These are phyloP conservation scores for Tetracladium setigerum DNA, from an alignment of 495 filamentous ascomycete species.

Conservation along the genomic window DNA sequence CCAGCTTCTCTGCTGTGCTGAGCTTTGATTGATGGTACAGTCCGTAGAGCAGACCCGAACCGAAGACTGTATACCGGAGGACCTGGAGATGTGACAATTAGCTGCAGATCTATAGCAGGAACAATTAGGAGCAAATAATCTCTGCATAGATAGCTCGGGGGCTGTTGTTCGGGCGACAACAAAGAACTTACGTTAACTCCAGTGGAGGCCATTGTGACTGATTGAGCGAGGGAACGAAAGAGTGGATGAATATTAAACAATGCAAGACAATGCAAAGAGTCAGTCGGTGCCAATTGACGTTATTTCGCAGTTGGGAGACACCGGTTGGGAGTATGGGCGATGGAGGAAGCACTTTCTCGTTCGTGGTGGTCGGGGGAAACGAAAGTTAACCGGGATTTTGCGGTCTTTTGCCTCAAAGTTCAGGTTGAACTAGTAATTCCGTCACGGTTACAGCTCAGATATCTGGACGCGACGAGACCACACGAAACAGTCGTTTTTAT, in stretches of 20 bases:
- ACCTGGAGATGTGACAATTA: conserved; percentile 50
- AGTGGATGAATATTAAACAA: conserved; percentile 1
- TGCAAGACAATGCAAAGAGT: conserved; percentile 8
- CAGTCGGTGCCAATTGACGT: conserved; percentile 23
- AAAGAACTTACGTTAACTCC: conserved; percentile 50
- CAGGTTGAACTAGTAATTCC: too few relatives aligned
- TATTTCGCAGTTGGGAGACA: conserved; percentile 15
- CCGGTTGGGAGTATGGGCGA: conserved; percentile 19
- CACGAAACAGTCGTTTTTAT: too few relatives aligned
- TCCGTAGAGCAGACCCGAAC: conserved; percentile 83
- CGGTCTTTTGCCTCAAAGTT: too few relatives aligned
- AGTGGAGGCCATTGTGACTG: conserved; percentile 43
- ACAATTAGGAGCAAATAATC: neutral
- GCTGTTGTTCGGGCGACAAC: conserved; percentile 1
- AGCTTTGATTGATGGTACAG: conserved; percentile 80
- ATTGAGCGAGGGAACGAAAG: conserved; percentile 10
- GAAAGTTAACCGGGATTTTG: conserved; percentile 11
- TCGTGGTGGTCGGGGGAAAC: conserved; percentile 5
- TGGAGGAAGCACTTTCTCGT: conserved; percentile 21
- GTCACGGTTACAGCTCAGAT: too few relatives aligned
- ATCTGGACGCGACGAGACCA: too few relatives aligned
- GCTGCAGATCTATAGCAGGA: conserved; percentile 1
- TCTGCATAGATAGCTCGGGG: conserved; percentile 1
- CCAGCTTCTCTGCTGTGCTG: conserved; percentile 54
- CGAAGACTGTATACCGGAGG: conserved; percentile 87